Evolutionary conservation across 345 rosid species (phyloP).

Genomic region (Psidium friedrichsthalianum): DNA sequence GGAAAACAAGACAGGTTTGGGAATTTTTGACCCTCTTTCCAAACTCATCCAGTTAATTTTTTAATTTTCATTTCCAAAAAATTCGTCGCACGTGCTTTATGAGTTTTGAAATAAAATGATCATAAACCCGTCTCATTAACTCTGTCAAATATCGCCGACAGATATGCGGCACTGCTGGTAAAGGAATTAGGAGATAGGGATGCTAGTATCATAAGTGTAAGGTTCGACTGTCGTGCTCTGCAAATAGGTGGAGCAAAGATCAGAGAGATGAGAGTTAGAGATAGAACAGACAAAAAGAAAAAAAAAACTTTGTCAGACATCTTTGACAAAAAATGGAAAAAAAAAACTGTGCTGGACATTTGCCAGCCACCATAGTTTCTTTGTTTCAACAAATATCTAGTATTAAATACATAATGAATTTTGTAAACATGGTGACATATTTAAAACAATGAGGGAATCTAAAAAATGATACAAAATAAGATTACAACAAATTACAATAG

Average conservation of each 20-base stretch:
- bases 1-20: neutral
- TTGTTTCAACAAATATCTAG: neutral
- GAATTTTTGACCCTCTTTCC: neutral
- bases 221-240: no score
- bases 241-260: no score
- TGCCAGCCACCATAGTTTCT: neutral
- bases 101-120: neutral
- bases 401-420: neutral
- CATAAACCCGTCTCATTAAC: neutral
- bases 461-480: neutral
- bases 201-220: no score
- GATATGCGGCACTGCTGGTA: no score
- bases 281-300: no score
- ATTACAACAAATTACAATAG: neutral
- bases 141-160: neutral
- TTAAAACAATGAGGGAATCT: neutral
- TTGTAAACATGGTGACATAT: neutral
- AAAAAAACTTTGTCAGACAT: no score
- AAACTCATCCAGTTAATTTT: neutral
- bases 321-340: no score
- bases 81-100: neutral
- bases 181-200: no score
- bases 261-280: no score
- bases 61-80: neutral
- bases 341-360: neutral